Percentiles rank a stretch among this genome's conserved stretches.
phyloP scores from a whole-genome alignment of 2,329 filamentous ascomycete species.

The Hypoxylon sp. region DNA sequence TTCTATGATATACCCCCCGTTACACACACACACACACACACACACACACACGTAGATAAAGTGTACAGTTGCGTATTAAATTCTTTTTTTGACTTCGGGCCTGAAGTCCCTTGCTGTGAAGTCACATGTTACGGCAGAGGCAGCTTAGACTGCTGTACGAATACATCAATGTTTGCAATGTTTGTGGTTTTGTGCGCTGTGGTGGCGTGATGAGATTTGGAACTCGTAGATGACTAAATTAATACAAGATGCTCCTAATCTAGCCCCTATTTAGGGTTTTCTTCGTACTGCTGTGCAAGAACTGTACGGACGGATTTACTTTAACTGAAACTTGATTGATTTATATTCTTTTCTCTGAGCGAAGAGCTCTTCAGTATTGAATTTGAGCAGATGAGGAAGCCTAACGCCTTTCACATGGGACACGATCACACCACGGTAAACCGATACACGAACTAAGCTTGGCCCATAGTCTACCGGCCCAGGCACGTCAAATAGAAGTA shows the following conservation, averaged over 20 bases:
- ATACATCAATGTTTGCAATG: not conserved
- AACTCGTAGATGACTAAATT: not conserved
- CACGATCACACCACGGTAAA: not conserved
- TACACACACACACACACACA: constrained; percentile 18
- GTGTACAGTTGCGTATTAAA: constrained; percentile 12
- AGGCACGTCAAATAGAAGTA: not conserved
- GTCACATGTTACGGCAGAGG: not conserved
- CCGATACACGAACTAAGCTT: not conserved
- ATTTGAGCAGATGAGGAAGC: too few species aligned
- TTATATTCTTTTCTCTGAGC: not conserved
- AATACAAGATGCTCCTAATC: too few species aligned
- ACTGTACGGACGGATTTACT: not conserved
- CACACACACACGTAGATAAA: constrained; percentile 2
- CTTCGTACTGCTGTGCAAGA: not conserved
- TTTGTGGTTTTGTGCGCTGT: not conserved
- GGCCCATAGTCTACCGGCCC: too few species aligned
- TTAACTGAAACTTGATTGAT: not conserved
- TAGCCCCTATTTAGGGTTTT: not conserved
- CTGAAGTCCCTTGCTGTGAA: not conserved
- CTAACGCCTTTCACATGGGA: not conserved
- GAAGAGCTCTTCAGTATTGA: too few species aligned
- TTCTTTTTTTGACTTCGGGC: not conserved
- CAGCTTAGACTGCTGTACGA: not conserved
- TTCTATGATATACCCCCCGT: constrained; percentile 31
- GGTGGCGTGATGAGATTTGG: too few species aligned